Evolutionary conservation across 805 yeast genomes (phyloP).

Genomic region (Cyberlindnera sargentensis): DNA sequence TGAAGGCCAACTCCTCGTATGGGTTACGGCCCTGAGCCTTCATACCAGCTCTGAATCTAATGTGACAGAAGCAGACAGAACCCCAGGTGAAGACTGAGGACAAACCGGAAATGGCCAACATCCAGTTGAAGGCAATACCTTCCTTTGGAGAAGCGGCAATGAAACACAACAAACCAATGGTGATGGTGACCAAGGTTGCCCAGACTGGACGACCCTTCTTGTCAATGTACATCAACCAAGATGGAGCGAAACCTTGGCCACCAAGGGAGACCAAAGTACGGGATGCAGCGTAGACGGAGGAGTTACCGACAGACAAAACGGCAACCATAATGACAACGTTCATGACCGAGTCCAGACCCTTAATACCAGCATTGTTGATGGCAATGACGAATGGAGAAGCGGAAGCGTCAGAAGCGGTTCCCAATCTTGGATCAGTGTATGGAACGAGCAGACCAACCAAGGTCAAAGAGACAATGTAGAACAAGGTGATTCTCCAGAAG

Average conservation of each 20-base stretch:
- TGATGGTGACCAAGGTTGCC: slow-evolving; percentile 35
- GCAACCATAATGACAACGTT: slow-evolving; percentile 57
- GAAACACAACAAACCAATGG: slow-evolving; percentile 52
- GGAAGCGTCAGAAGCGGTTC: slow-evolving; percentile 47
- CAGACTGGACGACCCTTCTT: slow-evolving; percentile 47
- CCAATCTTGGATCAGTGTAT: slow-evolving; percentile 41
- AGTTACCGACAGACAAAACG: slow-evolving; percentile 41
- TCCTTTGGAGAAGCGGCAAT: slow-evolving; percentile 53
- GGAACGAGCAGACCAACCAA: slow-evolving; percentile 70
- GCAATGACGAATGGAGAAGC: slow-evolving; percentile 84
- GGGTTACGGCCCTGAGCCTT: slow-evolving; percentile 56
- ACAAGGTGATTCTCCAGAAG: slow-evolving; percentile 69
- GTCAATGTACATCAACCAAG: slow-evolving; percentile 39
- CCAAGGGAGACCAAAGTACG: slow-evolving; percentile 48
- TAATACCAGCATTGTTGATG: slow-evolving; percentile 52
- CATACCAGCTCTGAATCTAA: slow-evolving; percentile 57
- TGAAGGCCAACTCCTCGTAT: slow-evolving; percentile 58
- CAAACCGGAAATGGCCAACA: slow-evolving; percentile 70
- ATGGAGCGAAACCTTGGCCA: slow-evolving; percentile 46
- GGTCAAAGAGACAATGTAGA: slow-evolving; percentile 54
- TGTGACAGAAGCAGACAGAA: slow-evolving; percentile 59
- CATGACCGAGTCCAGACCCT: slow-evolving; percentile 51
- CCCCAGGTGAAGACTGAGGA: slow-evolving; percentile 80
- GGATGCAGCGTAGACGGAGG: slow-evolving; percentile 49
- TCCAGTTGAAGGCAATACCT: slow-evolving; percentile 62